Conservation (phyloP, 2,329 filamentous ascomycete genomes). For the Harringtonia aguacate region DNA sequence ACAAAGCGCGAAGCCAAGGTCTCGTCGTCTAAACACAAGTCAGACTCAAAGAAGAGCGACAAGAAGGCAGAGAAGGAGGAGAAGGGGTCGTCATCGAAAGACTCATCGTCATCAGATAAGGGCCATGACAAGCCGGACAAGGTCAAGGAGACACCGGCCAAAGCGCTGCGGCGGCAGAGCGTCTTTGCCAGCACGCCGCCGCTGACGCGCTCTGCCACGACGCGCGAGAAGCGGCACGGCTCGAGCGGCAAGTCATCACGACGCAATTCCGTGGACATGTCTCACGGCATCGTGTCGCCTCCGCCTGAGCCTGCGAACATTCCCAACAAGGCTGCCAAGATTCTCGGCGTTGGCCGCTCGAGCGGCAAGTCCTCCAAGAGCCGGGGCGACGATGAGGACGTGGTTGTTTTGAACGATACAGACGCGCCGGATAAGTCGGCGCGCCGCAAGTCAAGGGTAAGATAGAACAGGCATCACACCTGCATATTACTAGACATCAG, state of each 20-base stretch:
- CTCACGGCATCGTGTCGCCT: slow-evolving; percentile 56
- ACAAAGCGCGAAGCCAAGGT: slow-evolving; percentile 38
- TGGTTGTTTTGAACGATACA: slow-evolving; percentile 33
- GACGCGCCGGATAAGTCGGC: slow-evolving; percentile 33
- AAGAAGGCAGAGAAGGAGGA: slow-evolving; percentile 46
- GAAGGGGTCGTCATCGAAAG: slow-evolving; percentile 45
- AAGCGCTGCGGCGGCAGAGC: slow-evolving; percentile 48
- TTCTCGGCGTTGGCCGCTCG: slow-evolving; percentile 49
- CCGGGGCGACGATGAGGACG: slow-evolving; percentile 29
- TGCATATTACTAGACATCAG: no score
- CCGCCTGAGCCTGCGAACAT: slow-evolving; percentile 60
- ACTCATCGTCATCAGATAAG: slow-evolving; percentile 43
- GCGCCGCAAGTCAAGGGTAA: slow-evolving; percentile 34
- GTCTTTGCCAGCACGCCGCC: slow-evolving; percentile 60
- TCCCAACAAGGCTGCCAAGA: slow-evolving; percentile 66
- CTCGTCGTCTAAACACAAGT: slow-evolving; percentile 48
- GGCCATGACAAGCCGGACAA: slow-evolving; percentile 23
- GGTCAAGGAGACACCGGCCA: slow-evolving; percentile 33
- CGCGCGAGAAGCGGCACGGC: slow-evolving; percentile 50
- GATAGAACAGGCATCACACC: background rate
- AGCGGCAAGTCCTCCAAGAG: slow-evolving; percentile 18
- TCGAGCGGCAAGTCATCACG: slow-evolving; percentile 46
- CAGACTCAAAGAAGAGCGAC: slow-evolving; percentile 51
- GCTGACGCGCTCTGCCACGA: slow-evolving; percentile 58
- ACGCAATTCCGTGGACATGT: slow-evolving; percentile 57